phyloP scores from a whole-genome alignment of 352 stramenopile species.

The Pythium utonaiense region DNA sequence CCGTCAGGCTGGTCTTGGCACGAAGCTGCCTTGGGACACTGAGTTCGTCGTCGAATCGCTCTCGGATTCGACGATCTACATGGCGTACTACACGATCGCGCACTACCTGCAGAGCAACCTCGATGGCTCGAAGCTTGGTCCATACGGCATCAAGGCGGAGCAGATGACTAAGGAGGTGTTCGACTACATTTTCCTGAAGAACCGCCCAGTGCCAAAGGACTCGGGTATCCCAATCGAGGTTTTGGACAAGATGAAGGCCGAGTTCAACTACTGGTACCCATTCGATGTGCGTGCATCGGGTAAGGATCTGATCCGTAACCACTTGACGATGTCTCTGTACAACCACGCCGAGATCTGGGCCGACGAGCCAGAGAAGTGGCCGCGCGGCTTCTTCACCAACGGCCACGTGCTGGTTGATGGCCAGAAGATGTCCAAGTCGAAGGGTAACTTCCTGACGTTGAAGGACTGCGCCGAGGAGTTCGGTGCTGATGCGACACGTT shows the following conservation, averaged over 20 bases:
- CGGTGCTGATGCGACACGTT: conserved; percentile 94
- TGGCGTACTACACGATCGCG: conserved; percentile 99
- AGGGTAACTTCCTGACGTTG: conserved; percentile 99
- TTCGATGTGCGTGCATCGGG: conserved; percentile 97
- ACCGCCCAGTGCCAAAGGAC: conserved; percentile 69
- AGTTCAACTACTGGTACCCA: conserved; percentile 99
- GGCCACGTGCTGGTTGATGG: conserved; percentile 96
- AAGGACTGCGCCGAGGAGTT: conserved; percentile 96
- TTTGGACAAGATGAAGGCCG: conserved; percentile 91
- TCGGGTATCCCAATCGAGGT: conserved; percentile 88
- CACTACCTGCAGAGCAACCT: conserved; percentile 97
- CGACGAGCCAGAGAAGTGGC: conserved; percentile 96
- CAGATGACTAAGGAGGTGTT: conserved; percentile 96
- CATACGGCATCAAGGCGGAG: conserved; percentile 78
- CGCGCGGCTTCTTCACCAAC: conserved; percentile 98
- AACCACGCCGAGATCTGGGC: conserved; percentile 99
- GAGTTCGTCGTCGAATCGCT: conserved; percentile 99
- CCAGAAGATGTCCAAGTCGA: conserved; percentile 99
- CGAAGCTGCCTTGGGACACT: conserved; percentile 97
- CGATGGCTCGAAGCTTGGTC: conserved; percentile 89
- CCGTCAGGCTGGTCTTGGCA: conserved; percentile 96
- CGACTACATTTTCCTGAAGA: conserved; percentile 98
- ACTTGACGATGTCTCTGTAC: conserved; percentile 99
- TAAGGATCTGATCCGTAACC: conserved; percentile 97
- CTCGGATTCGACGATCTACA: conserved; percentile 99